Conservation (phyloP, 495 filamentous ascomycete genomes). For the Lasiosphaeria ovina region DNA sequence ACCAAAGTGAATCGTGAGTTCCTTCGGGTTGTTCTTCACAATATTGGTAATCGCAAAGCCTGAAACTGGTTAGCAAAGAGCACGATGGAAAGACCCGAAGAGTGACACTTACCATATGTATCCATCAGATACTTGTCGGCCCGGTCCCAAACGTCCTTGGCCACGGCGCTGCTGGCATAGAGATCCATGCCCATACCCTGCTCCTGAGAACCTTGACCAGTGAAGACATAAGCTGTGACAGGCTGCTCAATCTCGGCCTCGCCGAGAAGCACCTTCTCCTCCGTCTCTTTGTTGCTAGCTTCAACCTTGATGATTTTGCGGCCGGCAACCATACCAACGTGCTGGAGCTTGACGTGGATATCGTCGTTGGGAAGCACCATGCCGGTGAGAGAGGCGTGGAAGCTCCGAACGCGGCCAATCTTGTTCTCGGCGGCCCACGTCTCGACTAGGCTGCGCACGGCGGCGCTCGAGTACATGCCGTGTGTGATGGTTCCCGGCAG, state of each 20-base stretch:
- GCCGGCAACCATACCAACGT: conserved; percentile 95
- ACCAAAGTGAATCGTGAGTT: conserved; percentile 97
- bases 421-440: conserved; percentile 99
- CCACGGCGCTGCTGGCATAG: conserved; percentile 86
- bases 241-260: conserved; percentile 99
- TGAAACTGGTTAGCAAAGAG: conserved; percentile 45
- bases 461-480: conserved; percentile 98
- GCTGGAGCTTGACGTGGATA: conserved; percentile 88
- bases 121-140: conserved; percentile 98
- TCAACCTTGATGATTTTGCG: conserved; percentile 99
- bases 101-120: conserved; percentile 75
- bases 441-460: conserved; percentile 96
- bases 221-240: conserved; percentile 96
- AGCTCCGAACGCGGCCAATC: conserved; percentile 93
- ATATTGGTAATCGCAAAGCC: conserved; percentile 97
- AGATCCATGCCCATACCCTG: conserved; percentile 99
- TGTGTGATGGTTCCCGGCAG: conserved; percentile 96
- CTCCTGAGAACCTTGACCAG: conserved; percentile 95
- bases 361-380: conserved; percentile 98
- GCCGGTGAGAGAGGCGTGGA: conserved; percentile 89
- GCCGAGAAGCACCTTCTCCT: conserved; percentile 90
- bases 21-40: conserved; percentile 98
- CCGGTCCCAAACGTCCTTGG: conserved; percentile 96
- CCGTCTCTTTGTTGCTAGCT: conserved; percentile 85
- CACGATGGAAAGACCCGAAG: not conserved